Percentiles rank a stretch among this genome's conserved stretches.
Conservation (phyloP, 2,329 filamentous ascomycete species). For the Scedosporium apiospermum region DNA sequence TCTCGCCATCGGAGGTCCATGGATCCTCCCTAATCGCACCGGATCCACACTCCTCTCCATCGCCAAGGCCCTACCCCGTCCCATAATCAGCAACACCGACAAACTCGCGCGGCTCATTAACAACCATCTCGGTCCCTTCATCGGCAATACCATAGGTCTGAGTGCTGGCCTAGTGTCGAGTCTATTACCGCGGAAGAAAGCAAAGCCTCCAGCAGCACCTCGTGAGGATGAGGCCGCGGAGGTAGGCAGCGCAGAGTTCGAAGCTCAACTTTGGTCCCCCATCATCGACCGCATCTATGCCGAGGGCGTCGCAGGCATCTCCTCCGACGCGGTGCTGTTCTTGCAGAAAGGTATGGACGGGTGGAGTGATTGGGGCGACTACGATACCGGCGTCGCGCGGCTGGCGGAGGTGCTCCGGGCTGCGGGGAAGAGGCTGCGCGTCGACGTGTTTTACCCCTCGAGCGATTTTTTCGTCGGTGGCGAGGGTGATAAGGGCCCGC, state of each 20-base stretch:
- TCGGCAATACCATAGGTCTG: constrained; percentile 5
- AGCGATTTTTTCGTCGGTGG: constrained; percentile 1
- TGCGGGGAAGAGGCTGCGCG: not conserved
- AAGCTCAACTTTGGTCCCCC: not conserved
- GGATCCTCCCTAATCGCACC: constrained; percentile 7
- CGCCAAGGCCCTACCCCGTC: not conserved
- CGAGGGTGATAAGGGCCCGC: not conserved
- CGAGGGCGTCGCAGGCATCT: not conserved
- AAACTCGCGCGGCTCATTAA: constrained; percentile 13
- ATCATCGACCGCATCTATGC: not conserved
- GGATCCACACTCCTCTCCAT: not conserved
- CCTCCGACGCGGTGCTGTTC: not conserved
- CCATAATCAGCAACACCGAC: constrained; percentile 13
- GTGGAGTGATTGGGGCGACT: not conserved
- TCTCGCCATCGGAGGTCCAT: too few relatives aligned
- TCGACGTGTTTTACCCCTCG: not conserved
- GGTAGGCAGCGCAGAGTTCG: not conserved
- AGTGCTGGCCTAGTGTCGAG: constrained; percentile 1
- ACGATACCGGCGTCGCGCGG: not conserved
- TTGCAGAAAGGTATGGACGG: not conserved
- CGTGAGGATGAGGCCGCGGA: not conserved
- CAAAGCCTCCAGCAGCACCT: not conserved
- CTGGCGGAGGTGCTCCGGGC: not conserved
- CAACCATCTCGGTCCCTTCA: constrained; percentile 11
- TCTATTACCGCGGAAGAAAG: not conserved